Base-by-base conservation (phyloP, 1,284 basidiomycete genomes). In the Porogramme epimiltina region DNA sequence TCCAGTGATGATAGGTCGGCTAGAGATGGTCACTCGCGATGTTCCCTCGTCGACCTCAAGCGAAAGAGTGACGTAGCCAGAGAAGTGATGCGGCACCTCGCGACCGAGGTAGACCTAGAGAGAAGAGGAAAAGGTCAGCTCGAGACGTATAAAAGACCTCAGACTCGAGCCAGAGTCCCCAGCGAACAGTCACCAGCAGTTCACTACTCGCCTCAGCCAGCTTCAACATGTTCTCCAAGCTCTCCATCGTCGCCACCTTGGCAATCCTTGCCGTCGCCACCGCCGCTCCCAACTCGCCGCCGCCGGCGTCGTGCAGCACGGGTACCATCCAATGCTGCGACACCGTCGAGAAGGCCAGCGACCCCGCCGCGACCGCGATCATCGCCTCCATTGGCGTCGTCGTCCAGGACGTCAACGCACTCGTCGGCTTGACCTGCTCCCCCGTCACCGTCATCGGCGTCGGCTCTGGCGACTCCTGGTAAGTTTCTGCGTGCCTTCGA, bases 221-320 rank as follows among this genome's bases (percentile, higher is more conserved):
- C 39, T 39, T 33, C 25, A 55, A 26, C 34, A 59, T 59, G 52
- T 56, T 52, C 54, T 38, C 58, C 44, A 49, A 47, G 49, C 24
- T 56, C 37, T 49, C 50, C 25, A 41, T 49, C 39, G 39, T 61
- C 47, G 42, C 52, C 51, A n/a, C n/a, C n/a, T n/a, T n/a, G n/a
- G 55, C 62, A 38, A 36, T 64, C 52, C 62, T 65, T 64, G 62
- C 62, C 62, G 61, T 54, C 59, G 64, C 62, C 61, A 64, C 58
- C 52, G 62, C 64, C 47, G 57, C 45, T 22, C 47, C 18, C 61
- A 64, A 55, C 52, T 61, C 62, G 45, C 51, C 45, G 26, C 47
- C 18, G 4, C 18, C 37, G 11, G 43, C 48, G 23, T 31, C 41
- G 19, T 67, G 66, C 54, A 59, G 55, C 8, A 59, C 58, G 19